A percentile compares a stretch with the other conserved stretches of the same genome.
These are phyloP conservation scores for Hypoxylon sp. DNA, from an alignment of 2,329 filamentous ascomycete species.

Conservation along the genomic window DNA sequence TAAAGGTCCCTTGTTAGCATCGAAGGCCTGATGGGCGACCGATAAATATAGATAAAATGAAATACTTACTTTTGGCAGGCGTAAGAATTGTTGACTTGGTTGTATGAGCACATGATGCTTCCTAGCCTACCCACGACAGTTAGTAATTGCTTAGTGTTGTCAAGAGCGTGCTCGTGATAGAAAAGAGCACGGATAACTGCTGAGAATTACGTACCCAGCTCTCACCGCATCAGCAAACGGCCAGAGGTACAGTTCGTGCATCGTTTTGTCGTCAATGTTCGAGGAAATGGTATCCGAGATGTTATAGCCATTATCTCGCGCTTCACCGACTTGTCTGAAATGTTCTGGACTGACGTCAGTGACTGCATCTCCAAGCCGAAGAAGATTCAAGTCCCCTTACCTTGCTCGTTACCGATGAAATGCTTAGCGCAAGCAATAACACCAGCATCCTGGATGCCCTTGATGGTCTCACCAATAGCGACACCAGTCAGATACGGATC, in stretches of 20 bases:
- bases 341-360: constrained; percentile 60
- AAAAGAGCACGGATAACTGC: too few relatives aligned
- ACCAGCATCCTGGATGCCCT: constrained; percentile 81
- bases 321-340: constrained; percentile 70
- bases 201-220: too few relatives aligned
- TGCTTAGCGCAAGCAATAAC: constrained; percentile 83
- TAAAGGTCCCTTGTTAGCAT: too few relatives aligned
- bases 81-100: constrained; percentile 83
- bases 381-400: too few relatives aligned
- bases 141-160: too few relatives aligned
- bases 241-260: constrained; percentile 82
- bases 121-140: too few relatives aligned
- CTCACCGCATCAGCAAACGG: constrained; percentile 77
- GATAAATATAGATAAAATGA: not conserved
- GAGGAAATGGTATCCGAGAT: constrained; percentile 66
- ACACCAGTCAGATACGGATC: constrained; percentile 80
- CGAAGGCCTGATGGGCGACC: too few relatives aligned
- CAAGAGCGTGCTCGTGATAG: too few relatives aligned
- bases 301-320: constrained; percentile 66
- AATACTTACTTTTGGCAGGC: constrained; percentile 71
- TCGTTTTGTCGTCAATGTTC: constrained; percentile 75
- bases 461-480: constrained; percentile 75
- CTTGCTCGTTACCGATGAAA: constrained; percentile 74
- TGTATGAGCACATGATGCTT: constrained; percentile 73
- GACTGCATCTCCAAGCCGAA: not conserved